phyloP scores from a whole-genome alignment of 768 basidiomycete genomes.

The Paxillus rubicundulus region DNA sequence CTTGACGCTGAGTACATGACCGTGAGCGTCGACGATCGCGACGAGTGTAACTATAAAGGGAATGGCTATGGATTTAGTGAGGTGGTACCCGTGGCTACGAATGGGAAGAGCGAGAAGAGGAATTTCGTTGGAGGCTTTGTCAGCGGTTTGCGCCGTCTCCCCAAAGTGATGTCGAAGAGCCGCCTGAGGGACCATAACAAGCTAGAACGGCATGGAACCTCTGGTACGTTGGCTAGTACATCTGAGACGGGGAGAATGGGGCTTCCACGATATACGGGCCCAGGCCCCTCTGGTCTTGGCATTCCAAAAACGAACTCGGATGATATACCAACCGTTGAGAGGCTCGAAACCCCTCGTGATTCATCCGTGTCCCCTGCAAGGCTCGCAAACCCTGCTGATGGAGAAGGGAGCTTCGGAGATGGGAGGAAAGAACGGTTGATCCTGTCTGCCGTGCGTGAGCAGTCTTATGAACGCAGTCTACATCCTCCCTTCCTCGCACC shows the following conservation, averaged over 20 bases:
- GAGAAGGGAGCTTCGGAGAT: slow-evolving; percentile 19
- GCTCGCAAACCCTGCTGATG: slow-evolving; percentile 15
- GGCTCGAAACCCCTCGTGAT: slow-evolving; percentile 25
- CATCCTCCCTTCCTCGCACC: slow-evolving; percentile 12
- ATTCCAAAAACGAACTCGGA: slow-evolving; percentile 25
- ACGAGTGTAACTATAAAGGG: slow-evolving; percentile 15
- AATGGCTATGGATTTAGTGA: slow-evolving; percentile 27
- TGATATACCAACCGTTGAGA: slow-evolving; percentile 29
- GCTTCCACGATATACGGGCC: slow-evolving; percentile 22
- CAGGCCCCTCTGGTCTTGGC: slow-evolving; percentile 11
- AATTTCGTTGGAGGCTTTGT: slow-evolving; percentile 32
- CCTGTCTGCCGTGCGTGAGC: slow-evolving; percentile 25
- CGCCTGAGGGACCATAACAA: slow-evolving; percentile 27
- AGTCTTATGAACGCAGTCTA: slow-evolving; percentile 17
- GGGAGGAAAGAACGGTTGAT: slow-evolving; percentile 24
- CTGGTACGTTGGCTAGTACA: background rate
- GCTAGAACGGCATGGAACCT: slow-evolving; percentile 18
- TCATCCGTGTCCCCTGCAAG: slow-evolving; percentile 22
- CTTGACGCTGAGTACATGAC: slow-evolving; percentile 35
- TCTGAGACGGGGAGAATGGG: slow-evolving; percentile 11
- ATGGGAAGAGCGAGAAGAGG: slow-evolving; percentile 31
- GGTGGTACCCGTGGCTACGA: slow-evolving; percentile 14
- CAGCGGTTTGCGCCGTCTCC: slow-evolving; percentile 29
- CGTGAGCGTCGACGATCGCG: slow-evolving; percentile 25
- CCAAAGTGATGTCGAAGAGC: slow-evolving; percentile 33